Percentiles rank a stretch among this genome's conserved stretches.
Conservation (phyloP, 2,329 filamentous ascomycete genomes). For the Trichoderma sp. region DNA sequence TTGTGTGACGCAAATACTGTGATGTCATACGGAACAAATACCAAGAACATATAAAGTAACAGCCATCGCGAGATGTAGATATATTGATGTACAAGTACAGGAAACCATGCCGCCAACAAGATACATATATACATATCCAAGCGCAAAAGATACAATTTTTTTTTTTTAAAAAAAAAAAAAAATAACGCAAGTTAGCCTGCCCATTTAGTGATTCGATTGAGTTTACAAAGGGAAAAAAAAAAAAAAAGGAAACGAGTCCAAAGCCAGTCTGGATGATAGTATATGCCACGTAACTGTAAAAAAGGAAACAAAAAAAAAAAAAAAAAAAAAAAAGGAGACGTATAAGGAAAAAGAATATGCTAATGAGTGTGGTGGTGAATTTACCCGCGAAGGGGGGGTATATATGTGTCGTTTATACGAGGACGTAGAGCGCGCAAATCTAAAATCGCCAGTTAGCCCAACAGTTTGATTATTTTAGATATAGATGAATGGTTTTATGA, state of each 20-base stretch:
- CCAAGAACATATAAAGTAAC: not conserved
- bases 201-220: not conserved
- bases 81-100: conserved; percentile 7
- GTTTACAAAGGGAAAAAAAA: not conserved
- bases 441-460: conserved; percentile 29
- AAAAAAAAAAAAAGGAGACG: not conserved
- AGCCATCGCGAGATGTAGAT: conserved; percentile 11
- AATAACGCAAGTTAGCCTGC: not conserved
- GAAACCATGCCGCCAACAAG: conserved; percentile 1
- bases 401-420: conserved; percentile 40
- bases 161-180: too few species aligned
- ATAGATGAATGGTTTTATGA: not conserved
- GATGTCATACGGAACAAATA: not conserved
- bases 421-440: conserved; percentile 58
- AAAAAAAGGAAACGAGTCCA: not conserved
- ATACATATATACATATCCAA: not conserved
- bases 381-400: not conserved
- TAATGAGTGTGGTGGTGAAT: not conserved
- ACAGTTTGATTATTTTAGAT: not conserved
- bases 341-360: not conserved
- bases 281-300: conserved; percentile 3
- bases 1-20: not conserved
- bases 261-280: conserved; percentile 7
- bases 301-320: not conserved
- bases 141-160: not conserved